phyloP scores from a whole-genome alignment of 257 asterid species.

The Solanum medicagineum region DNA sequence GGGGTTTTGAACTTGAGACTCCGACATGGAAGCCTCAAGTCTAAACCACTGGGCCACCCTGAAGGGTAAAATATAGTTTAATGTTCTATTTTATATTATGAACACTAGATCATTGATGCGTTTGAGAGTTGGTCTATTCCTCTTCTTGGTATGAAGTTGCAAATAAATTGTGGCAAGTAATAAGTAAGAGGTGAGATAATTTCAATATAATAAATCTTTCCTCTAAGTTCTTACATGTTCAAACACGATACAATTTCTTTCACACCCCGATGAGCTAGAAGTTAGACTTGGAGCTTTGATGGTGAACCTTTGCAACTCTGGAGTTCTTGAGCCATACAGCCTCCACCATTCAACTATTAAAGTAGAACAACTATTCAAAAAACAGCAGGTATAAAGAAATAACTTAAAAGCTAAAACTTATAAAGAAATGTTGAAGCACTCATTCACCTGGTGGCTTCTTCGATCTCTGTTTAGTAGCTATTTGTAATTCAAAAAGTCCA shows the following conservation, averaged over 20 bases:
- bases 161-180: background rate
- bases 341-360: background rate
- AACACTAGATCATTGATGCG: background rate
- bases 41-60: no score
- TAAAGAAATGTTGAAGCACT: background rate
- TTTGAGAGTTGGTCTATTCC: background rate
- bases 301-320: background rate
- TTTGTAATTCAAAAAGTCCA: background rate
- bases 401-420: background rate
- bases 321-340: background rate
- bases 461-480: background rate
- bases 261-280: background rate
- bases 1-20: no score
- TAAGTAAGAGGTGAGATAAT: background rate
- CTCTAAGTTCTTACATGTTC: no score
- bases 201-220: background rate
- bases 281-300: background rate
- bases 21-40: no score
- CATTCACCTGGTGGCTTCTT: background rate
- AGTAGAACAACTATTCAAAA: background rate
- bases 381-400: background rate
- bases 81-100: background rate
- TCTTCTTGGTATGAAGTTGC: background rate
- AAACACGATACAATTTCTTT: background rate
- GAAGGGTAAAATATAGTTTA: no score